Conservation (phyloP, 1,139 yeast genomes). For the Arxiozyma slooffiae region DNA sequence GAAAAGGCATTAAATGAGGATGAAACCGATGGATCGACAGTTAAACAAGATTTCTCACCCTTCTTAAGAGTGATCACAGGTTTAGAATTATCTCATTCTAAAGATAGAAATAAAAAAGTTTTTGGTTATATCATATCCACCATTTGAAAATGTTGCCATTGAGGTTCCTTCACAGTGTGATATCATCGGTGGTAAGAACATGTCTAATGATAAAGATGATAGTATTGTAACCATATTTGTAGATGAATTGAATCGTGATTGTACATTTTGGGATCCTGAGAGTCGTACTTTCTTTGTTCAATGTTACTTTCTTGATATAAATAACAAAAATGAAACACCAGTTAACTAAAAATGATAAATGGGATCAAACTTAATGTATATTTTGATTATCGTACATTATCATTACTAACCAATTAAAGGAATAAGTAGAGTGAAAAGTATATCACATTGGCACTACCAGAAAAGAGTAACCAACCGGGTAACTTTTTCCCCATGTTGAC, state of each 20-base stretch:
- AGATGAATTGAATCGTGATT: constrained; percentile 2
- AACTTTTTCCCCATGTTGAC: too few relatives aligned
- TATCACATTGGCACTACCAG: too few relatives aligned
- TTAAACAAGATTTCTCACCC: constrained; percentile 31
- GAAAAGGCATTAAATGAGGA: constrained; percentile 17
- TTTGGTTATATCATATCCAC: constrained; percentile 51
- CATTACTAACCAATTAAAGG: too few relatives aligned
- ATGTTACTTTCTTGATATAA: not conserved
- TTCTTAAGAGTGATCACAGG: constrained; percentile 46
- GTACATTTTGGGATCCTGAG: constrained; percentile 5
- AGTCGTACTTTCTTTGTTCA: constrained; percentile 2
- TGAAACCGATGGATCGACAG: not conserved
- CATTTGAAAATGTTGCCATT: constrained; percentile 51
- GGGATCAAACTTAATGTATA: not conserved
- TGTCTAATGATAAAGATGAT: not conserved
- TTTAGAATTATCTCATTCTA: constrained; percentile 39
- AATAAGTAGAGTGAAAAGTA: too few relatives aligned
- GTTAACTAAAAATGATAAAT: too few relatives aligned
- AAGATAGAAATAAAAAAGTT: constrained; percentile 33
- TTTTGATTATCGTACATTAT: too few relatives aligned
- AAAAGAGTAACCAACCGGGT: too few relatives aligned
- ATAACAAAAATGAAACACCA: not conserved
- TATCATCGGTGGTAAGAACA: constrained; percentile 7
- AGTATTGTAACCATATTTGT: not conserved
- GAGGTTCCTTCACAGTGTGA: constrained; percentile 40